These are phyloP conservation scores for Phytopythium aichiense DNA, from an alignment of 352 stramenopile species.

Conservation along the genomic window DNA sequence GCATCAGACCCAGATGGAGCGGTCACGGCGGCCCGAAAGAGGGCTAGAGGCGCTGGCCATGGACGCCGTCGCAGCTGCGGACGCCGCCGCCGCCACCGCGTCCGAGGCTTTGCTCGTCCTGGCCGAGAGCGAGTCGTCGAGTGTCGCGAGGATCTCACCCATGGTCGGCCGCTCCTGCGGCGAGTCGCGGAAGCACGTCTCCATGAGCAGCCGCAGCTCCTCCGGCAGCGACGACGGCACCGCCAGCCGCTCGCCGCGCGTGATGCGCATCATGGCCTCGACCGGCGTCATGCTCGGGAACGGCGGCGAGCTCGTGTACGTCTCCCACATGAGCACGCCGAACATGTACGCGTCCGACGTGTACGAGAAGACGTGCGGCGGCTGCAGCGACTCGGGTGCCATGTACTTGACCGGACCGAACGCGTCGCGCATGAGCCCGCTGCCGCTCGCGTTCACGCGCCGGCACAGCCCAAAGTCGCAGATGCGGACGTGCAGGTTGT, in stretches of 20 bases:
- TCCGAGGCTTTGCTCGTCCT: slow-evolving; percentile 14
- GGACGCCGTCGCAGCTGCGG: slow-evolving; percentile 14
- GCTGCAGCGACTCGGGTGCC: slow-evolving; percentile 74
- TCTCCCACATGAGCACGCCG: slow-evolving; percentile 83
- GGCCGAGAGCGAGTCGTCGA: slow-evolving; percentile 31
- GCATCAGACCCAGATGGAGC: slow-evolving; percentile 26
- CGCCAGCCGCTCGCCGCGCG: slow-evolving; percentile 53
- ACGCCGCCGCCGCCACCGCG: slow-evolving; percentile 15
- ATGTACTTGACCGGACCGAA: slow-evolving; percentile 83
- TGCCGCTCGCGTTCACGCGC: slow-evolving; percentile 39
- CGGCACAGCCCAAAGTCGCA: slow-evolving; percentile 80
- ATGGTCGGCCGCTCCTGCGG: slow-evolving; percentile 62
- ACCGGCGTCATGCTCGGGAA: slow-evolving; percentile 53
- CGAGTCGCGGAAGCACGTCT: slow-evolving; percentile 64
- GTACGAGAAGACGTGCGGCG: slow-evolving; percentile 70
- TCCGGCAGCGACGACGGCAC: slow-evolving; percentile 38
- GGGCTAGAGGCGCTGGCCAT: slow-evolving; percentile 15
- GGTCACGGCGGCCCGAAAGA: slow-evolving; percentile 12
- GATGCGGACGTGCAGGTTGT: slow-evolving; percentile 57
- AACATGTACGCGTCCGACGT: slow-evolving; percentile 83
- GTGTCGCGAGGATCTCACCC: slow-evolving; percentile 51
- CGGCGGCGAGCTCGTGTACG: slow-evolving; percentile 46
- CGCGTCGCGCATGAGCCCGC: slow-evolving; percentile 55
- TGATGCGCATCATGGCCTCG: slow-evolving; percentile 59
- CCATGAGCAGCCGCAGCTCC: slow-evolving; percentile 55